Evolutionary conservation across 2,329 filamentous ascomycete species (phyloP), one percentile per base, ranked within the genome.

Genomic region (Clonostachys sp.): DNA sequence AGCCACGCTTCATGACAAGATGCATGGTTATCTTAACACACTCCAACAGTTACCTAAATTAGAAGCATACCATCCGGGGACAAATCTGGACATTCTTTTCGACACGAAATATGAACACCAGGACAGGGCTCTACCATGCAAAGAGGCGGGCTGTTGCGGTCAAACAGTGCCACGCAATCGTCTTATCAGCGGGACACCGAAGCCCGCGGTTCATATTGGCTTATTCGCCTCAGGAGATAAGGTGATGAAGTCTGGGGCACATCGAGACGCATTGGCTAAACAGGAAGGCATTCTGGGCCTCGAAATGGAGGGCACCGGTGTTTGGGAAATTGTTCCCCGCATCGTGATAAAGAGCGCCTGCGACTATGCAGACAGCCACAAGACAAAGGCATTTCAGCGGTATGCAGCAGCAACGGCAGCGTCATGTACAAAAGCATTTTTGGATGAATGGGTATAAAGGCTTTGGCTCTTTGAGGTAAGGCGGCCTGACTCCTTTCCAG

Each of bases 221-320:
- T 50, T 50, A 1, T 59, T 72, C 6, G 68, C 58, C 5, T 69
- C 66, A 5, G 64, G 59, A 6, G 61, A 72, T 41, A 57, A 55
- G 6, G 65, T 72, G 5, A 66, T 73, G 51, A 69, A 66, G 41
- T 63, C 61, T 4, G 63, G 60, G 7, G 45, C 52, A 12, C 48
- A 60, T 5, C 59, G 70, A 9, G 68, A 73, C 44, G 17, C 33
- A 1, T 51, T 69, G 17, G 58, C 65, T 6, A 42, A 49, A 13
- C 9, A 47, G 38, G 41, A 55, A 0, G 12, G 39, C 13, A 18
- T 44, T 17, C 20, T 48, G n/a, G 42, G 20, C 20, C 64, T 65
- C 35, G 62, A 66, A 46, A 63, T 62, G 61, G 62, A 64, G 43
- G 57, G 55, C 1, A 61, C 60, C 4, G 61, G 62, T 0, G 40